phyloP scores from a whole-genome alignment of 176 grass and related monocot genomes.

The Aegilops tauschii region DNA sequence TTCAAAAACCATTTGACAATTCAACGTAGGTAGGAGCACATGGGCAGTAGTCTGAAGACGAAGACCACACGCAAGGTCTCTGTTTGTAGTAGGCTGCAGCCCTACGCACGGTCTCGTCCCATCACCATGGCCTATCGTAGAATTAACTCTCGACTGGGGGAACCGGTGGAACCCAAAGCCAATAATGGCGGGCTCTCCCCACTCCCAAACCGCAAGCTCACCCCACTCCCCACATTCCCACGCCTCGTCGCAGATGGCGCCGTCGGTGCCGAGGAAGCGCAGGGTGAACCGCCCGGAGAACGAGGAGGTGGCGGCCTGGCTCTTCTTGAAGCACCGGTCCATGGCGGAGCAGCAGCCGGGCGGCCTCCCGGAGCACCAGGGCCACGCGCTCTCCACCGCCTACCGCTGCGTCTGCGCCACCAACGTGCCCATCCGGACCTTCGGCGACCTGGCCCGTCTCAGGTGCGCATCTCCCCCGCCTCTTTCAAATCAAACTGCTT shows the following conservation, averaged over 20 bases:
- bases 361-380: conserved; percentile 58
- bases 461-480: background rate
- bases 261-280: conserved; percentile 20
- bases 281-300: conserved; percentile 55
- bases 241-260: conserved; percentile 3
- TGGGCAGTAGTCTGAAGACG: too few relatives aligned
- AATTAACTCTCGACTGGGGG: too few relatives aligned
- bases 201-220: background rate
- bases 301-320: conserved; percentile 48
- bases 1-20: too few relatives aligned
- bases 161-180: background rate
- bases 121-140: too few relatives aligned
- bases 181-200: background rate
- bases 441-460: conserved; percentile 64
- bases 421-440: conserved; percentile 56
- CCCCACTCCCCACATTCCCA: too few relatives aligned
- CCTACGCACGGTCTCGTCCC: too few relatives aligned
- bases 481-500: too few relatives aligned
- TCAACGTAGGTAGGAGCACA: too few relatives aligned
- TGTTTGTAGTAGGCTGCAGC: too few relatives aligned
- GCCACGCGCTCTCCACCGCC: conserved; percentile 52
- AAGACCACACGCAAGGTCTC: too few relatives aligned
- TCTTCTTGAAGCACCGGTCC: conserved; percentile 59
- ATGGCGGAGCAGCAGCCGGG: conserved; percentile 36
- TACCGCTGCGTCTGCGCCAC: conserved; percentile 56